A percentile compares a stretch with the other conserved stretches of the same genome.
Evolutionary conservation across 805 yeast genomes (phyloP).

Genomic region (Saitoella complicata): DNA sequence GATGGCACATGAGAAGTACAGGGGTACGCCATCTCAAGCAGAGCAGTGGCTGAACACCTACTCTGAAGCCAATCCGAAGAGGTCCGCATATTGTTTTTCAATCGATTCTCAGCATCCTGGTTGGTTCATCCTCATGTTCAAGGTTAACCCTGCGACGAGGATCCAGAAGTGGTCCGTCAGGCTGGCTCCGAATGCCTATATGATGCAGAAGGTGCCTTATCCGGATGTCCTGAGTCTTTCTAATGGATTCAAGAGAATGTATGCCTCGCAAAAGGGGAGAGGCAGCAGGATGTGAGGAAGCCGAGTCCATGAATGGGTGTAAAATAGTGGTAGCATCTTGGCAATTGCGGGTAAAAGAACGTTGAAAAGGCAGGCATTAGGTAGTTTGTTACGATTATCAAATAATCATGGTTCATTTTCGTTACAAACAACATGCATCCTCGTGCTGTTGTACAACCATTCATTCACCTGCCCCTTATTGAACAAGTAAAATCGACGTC

Average conservation of each 20-base stretch:
- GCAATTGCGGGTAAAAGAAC: no score
- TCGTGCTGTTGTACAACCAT: no score
- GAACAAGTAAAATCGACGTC: no score
- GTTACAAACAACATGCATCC: no score
- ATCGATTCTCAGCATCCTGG: conserved; percentile 85
- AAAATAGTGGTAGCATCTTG: no score
- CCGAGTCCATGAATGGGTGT: no score
- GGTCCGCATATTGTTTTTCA: conserved; percentile 82
- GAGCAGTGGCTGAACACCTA: conserved; percentile 76
- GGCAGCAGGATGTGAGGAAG: not conserved
- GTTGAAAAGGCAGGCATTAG: no score
- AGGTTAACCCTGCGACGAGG: conserved; percentile 33
- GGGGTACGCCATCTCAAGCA: conserved; percentile 67
- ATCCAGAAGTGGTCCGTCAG: conserved; percentile 79
- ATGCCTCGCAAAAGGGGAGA: conserved; percentile 4
- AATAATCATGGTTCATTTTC: no score
- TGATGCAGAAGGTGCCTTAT: conserved; percentile 60
- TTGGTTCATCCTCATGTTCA: conserved; percentile 78
- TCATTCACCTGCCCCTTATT: no score
- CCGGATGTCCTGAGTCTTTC: conserved; percentile 80
- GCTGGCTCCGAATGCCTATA: conserved; percentile 67
- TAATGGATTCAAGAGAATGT: conserved; percentile 78
- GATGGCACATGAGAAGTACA: conserved; percentile 76
- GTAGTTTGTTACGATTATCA: no score
- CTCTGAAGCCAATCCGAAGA: conserved; percentile 77